Conservation (phyloP, 371 early-diverging fungal genomes). For the Mucor piriformis region DNA sequence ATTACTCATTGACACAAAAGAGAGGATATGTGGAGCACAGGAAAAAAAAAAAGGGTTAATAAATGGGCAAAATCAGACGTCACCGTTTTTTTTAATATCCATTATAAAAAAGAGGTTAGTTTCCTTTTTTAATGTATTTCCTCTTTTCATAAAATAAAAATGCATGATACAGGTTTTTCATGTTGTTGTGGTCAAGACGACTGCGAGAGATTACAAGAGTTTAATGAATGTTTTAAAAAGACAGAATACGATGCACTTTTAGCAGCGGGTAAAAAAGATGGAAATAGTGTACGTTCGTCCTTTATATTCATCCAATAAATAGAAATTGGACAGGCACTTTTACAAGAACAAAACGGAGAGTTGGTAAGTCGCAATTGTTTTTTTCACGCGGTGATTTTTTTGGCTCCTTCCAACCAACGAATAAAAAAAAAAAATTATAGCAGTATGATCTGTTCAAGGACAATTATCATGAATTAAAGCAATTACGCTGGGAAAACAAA, state of each 20-base stretch:
- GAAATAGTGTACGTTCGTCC: too few species aligned
- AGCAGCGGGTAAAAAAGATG: slow-evolving; percentile 20
- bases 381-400: not conserved
- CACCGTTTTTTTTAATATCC: not conserved
- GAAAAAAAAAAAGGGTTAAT: not conserved
- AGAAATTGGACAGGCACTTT: slow-evolving; percentile 25
- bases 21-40: not conserved
- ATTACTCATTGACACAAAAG: slow-evolving; percentile 1
- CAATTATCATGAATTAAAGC: slow-evolving; percentile 15
- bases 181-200: slow-evolving; percentile 17
- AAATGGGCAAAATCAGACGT: not conserved
- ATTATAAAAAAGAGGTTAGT: not conserved
- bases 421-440: slow-evolving; percentile 2
- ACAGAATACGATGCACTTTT: slow-evolving; percentile 17
- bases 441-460: slow-evolving; percentile 8
- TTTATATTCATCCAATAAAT: not conserved
- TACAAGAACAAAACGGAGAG: slow-evolving; percentile 10
- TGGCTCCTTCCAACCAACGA: too few species aligned
- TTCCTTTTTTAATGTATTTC: not conserved
- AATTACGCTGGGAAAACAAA: slow-evolving; percentile 15
- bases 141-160: slow-evolving; percentile 4
- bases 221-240: slow-evolving; percentile 18
- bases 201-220: slow-evolving; percentile 5
- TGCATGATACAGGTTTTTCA: slow-evolving; percentile 1
- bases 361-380: not conserved